phyloP scores from a whole-genome alignment of 495 filamentous ascomycete genomes.

The Patellaria atrata region DNA sequence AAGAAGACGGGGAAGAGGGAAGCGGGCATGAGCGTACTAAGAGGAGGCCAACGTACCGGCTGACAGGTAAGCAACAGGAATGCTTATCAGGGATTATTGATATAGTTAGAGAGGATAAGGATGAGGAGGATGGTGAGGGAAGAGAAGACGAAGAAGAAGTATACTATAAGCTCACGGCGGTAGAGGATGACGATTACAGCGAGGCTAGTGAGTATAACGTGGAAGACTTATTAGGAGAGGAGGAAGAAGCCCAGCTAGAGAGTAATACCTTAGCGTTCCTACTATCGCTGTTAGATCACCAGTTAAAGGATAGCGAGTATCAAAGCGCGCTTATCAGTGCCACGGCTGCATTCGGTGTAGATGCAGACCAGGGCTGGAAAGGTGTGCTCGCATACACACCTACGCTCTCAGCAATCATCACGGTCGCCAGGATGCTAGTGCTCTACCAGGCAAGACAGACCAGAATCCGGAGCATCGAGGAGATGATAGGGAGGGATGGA shows the following conservation, averaged over 20 bases:
- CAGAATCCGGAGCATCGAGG: neutral
- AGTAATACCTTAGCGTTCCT: slow-evolving; percentile 5
- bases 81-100: too few species aligned
- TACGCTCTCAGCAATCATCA: slow-evolving; percentile 13
- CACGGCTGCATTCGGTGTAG: slow-evolving; percentile 10
- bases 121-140: too few species aligned
- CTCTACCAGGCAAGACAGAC: slow-evolving; percentile 9
- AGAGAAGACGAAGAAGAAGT: too few species aligned
- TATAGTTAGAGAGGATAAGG: too few species aligned
- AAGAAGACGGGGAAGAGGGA: too few species aligned
- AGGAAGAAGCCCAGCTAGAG: neutral
- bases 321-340: slow-evolving; percentile 11
- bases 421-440: slow-evolving; percentile 12
- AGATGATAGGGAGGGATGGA: too few species aligned
- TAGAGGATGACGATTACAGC: too few species aligned
- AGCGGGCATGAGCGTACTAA: too few species aligned
- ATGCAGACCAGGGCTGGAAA: slow-evolving; percentile 3
- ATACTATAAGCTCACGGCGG: too few species aligned
- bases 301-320: slow-evolving; percentile 6
- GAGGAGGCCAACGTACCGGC: too few species aligned
- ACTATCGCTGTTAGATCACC: slow-evolving; percentile 7
- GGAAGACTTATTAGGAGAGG: slow-evolving; percentile 1
- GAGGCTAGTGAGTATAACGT: slow-evolving; percentile 1
- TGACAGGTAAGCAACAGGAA: too few species aligned
- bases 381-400: slow-evolving; percentile 4